Evolutionary conservation across 768 basidiomycete genomes (phyloP).

Genomic region (Kwoniella sp.): DNA sequence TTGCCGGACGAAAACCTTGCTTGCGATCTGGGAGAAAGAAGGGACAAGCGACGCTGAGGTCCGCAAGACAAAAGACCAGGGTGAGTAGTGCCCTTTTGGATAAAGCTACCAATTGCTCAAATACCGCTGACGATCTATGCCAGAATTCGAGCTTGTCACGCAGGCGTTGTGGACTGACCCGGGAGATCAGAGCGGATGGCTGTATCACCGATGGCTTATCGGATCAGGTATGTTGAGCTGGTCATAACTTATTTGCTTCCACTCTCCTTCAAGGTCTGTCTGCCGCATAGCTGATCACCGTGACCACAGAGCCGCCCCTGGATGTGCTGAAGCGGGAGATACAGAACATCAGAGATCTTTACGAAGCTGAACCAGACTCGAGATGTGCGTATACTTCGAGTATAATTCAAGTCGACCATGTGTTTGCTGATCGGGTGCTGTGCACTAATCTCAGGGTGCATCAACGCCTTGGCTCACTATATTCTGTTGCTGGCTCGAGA

Average conservation of each 20-base stretch:
- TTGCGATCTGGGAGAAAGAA: slow-evolving; percentile 64
- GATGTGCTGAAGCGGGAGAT: slow-evolving; percentile 73
- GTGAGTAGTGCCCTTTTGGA: slow-evolving; percentile 58
- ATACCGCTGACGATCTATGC: too few species aligned
- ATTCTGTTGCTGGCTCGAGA: slow-evolving; percentile 68
- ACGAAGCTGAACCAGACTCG: slow-evolving; percentile 86
- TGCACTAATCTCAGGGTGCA: slow-evolving; percentile 70
- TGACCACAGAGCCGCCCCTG: slow-evolving; percentile 62
- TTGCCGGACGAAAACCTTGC: slow-evolving; percentile 81
- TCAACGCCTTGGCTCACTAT: slow-evolving; percentile 88
- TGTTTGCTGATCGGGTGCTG: neutral
- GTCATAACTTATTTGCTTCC: neutral
- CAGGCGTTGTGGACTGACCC: slow-evolving; percentile 98
- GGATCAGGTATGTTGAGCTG: slow-evolving; percentile 65
- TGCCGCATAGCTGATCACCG: neutral
- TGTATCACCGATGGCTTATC: slow-evolving; percentile 97
- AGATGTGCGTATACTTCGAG: slow-evolving; percentile 67
- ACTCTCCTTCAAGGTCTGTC: neutral
- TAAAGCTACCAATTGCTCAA: too few species aligned
- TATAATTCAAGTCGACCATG: too few species aligned
- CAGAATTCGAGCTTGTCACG: slow-evolving; percentile 89
- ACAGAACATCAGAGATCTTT: slow-evolving; percentile 72
- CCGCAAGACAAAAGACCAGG: slow-evolving; percentile 67
- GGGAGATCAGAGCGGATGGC: slow-evolving; percentile 93
- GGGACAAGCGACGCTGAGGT: slow-evolving; percentile 60